Conservation (phyloP, 2,329 filamentous ascomycete genomes). For the Trichophyton rubrum region DNA sequence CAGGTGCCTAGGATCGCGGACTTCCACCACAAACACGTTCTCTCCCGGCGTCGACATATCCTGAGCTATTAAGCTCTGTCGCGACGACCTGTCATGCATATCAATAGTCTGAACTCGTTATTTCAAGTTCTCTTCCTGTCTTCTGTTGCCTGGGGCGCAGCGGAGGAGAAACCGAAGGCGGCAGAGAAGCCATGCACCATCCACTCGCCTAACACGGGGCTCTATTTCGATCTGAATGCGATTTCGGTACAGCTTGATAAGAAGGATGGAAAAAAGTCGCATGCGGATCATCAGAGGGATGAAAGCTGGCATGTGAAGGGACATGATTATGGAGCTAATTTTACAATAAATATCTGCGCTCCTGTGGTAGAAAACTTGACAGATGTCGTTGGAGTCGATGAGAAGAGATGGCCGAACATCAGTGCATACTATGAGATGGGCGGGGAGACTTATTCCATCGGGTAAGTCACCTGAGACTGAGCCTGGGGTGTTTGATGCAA, state of each 20-base stretch:
- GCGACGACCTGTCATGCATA: slow-evolving; percentile 2
- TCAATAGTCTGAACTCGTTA: not conserved
- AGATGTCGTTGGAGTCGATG: slow-evolving; percentile 35
- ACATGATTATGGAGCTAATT: slow-evolving; percentile 40
- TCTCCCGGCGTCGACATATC: not conserved
- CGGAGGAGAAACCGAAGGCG: not conserved
- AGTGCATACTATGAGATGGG: slow-evolving; percentile 38
- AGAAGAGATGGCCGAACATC: slow-evolving; percentile 33
- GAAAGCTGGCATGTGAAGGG: slow-evolving; percentile 39
- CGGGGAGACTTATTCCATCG: slow-evolving; percentile 35
- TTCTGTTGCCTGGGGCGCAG: not conserved
- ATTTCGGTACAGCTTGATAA: slow-evolving; percentile 40
- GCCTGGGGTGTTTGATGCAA: not conserved
- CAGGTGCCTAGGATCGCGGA: not conserved
- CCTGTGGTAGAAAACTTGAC: slow-evolving; percentile 37
- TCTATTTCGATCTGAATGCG: slow-evolving; percentile 51
- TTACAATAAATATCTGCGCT: slow-evolving; percentile 40
- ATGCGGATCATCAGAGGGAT: slow-evolving; percentile 24
- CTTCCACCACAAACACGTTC: not conserved
- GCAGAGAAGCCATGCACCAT: slow-evolving; percentile 45
- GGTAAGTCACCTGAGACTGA: slow-evolving; percentile 22
- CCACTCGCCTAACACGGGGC: slow-evolving; percentile 46
- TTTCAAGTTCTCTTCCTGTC: not conserved
- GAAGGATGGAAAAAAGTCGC: slow-evolving; percentile 30
- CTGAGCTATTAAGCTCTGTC: not conserved